These are phyloP conservation scores for Venturia oleaginea DNA, from an alignment of 2,329 filamentous ascomycete species.

Conservation along the genomic window DNA sequence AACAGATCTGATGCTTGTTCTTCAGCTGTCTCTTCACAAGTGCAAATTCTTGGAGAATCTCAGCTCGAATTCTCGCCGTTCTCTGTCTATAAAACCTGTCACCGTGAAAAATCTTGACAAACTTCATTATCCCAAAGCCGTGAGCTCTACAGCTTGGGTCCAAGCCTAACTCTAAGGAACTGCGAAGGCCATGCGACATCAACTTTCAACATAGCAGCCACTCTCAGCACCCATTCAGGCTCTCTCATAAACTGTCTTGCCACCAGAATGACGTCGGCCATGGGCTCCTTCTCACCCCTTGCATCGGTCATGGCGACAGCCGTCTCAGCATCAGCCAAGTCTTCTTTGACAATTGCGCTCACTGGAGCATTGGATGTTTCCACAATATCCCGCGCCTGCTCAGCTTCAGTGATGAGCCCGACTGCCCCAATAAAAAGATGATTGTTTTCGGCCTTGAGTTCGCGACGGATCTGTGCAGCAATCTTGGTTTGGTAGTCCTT, in stretches of 20 bases:
- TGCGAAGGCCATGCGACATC: constrained; percentile 41
- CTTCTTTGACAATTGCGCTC: background rate
- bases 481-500: constrained; percentile 44
- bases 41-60: no score
- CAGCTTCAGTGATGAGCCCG: constrained; percentile 44
- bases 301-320: constrained; percentile 30
- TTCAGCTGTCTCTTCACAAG: no score
- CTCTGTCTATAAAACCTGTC: no score
- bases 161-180: constrained; percentile 24
- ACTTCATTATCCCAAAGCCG: no score
- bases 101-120: no score
- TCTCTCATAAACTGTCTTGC: constrained; percentile 47
- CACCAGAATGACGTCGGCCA: constrained; percentile 43
- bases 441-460: constrained; percentile 24
- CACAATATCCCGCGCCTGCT: constrained; percentile 41
- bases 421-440: constrained; percentile 43
- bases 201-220: constrained; percentile 40
- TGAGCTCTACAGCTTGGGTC: constrained; percentile 1
- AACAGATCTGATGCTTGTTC: no score
- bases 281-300: constrained; percentile 20
- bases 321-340: constrained; percentile 21
- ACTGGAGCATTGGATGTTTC: constrained; percentile 18
- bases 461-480: constrained; percentile 35
- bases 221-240: constrained; percentile 45
- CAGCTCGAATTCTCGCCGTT: no score